Base-by-base conservation (phyloP, 768 basidiomycete genomes). In the Gloeostereum incarnatum region DNA sequence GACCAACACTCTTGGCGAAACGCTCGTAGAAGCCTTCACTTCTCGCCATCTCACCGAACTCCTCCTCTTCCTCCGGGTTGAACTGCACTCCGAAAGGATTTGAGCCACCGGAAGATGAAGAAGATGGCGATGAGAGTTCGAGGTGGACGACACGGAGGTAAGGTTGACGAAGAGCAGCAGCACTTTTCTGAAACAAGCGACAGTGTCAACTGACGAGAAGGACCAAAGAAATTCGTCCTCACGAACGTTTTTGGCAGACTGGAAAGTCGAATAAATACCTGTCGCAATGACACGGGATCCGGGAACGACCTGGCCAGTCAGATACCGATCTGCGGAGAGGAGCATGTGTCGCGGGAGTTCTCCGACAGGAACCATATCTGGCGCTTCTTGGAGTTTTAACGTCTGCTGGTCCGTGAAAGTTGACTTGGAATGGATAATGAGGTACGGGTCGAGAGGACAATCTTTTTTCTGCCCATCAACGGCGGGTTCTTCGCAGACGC, bases 291-390 rank as follows among this genome's bases (percentile, higher is more conserved):
- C 79, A 39, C 96, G 69, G n/a, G 92, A 90, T 2, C 96, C 96
- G 4, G 96, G 96, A 7, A 97, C 87, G 7, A 97, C 93, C 53
- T 81, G 81, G 0, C 89, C 91, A 0, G 93, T 90, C 38, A 98
- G 67, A 52, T 91, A 81, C 57, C 94, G 69, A 57, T 99, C 96
- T 4, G 78, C 79, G 20, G 88, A 93, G 18, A 99, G 66, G 36
- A 94, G 71, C 73, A 99, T 91, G 55, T 98, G 96, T 35, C 93
- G 65, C 6, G 96, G 96, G 29, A 99, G 67, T 54, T 99, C 96
- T 70, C 96, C 96, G 18, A 98, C 93, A 0, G 96, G 96, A 1
- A 99, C 96, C 90, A 97, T 96, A 57, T 99, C 96, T 0, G 96
- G 96, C 13, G 94, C 93, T 59, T 99, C 96, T 59, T 99, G 96